phyloP scores from a whole-genome alignment of 768 basidiomycete genomes.

The Hypsizygus marmoreus region DNA sequence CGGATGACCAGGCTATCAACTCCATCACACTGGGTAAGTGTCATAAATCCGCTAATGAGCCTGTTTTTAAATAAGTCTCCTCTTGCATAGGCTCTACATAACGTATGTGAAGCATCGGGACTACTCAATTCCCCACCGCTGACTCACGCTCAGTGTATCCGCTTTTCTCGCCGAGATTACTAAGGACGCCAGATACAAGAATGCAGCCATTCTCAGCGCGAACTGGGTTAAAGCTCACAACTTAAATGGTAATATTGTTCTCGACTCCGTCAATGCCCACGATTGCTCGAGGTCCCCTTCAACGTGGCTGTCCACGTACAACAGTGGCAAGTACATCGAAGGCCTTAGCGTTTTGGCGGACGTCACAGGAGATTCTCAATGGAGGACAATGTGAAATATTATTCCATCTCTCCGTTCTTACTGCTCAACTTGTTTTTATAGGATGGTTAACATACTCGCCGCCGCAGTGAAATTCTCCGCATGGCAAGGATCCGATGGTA shows the following conservation, averaged over 20 bases:
- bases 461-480: conserved; percentile 42
- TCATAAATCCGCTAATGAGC: too few species aligned
- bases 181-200: conserved; percentile 42
- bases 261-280: conserved; percentile 48
- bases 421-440: conserved; percentile 11
- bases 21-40: conserved; percentile 54
- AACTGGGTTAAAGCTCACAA: conserved; percentile 51
- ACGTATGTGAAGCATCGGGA: conserved; percentile 5
- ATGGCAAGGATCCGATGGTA: conserved; percentile 52
- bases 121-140: background rate
- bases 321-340: conserved; percentile 55
- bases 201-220: conserved; percentile 47
- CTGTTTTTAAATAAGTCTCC: too few species aligned
- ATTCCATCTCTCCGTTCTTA: background rate
- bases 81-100: conserved; percentile 12
- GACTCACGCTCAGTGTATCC: conserved; percentile 38
- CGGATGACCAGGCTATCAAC: conserved; percentile 44
- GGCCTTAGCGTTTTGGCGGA: conserved; percentile 47
- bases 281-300: conserved; percentile 49
- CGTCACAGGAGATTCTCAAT: conserved; percentile 42
- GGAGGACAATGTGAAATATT: conserved; percentile 40
- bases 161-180: conserved; percentile 51
- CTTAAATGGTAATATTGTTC: conserved; percentile 42
- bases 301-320: conserved; percentile 55
- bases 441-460: conserved; percentile 38